phyloP scores from a whole-genome alignment of 108 stramenopile species.

The Conticribra guillardii region DNA sequence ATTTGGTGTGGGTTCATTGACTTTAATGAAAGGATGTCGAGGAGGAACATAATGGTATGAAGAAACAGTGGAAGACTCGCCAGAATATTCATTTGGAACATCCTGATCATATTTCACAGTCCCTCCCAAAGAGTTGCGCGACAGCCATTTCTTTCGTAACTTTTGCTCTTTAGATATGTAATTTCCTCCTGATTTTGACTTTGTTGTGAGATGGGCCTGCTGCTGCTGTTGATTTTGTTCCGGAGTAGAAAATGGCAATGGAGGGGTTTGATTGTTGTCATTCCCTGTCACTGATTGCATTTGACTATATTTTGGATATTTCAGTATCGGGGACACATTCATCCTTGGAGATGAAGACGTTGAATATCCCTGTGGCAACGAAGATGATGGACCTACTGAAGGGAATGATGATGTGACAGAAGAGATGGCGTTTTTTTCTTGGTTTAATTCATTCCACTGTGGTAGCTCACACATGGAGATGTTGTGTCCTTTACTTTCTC shows the following conservation, averaged over 20 bases:
- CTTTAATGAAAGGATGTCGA: background rate
- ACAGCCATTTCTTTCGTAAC: background rate
- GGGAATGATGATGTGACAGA: background rate
- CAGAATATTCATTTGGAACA: background rate
- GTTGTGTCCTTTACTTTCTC: too few species aligned
- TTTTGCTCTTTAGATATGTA: background rate
- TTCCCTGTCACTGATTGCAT: background rate
- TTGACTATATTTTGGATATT: background rate
- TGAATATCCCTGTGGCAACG: background rate
- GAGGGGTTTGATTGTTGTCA: background rate
- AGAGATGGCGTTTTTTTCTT: background rate
- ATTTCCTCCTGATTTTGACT: background rate
- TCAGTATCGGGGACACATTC: background rate
- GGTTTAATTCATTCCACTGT: background rate
- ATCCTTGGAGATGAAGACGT: background rate
- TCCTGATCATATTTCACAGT: background rate
- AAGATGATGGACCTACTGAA: background rate
- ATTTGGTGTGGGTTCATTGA: background rate
- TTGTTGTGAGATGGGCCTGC: background rate
- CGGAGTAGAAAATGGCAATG: background rate
- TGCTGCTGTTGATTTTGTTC: background rate
- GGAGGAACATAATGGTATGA: background rate
- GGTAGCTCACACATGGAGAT: background rate
- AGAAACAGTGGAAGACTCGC: background rate
- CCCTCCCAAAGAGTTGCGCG: background rate